Conservation (phyloP, 169 alveolate genomes). For the Toxoplasma gondii region DNA sequence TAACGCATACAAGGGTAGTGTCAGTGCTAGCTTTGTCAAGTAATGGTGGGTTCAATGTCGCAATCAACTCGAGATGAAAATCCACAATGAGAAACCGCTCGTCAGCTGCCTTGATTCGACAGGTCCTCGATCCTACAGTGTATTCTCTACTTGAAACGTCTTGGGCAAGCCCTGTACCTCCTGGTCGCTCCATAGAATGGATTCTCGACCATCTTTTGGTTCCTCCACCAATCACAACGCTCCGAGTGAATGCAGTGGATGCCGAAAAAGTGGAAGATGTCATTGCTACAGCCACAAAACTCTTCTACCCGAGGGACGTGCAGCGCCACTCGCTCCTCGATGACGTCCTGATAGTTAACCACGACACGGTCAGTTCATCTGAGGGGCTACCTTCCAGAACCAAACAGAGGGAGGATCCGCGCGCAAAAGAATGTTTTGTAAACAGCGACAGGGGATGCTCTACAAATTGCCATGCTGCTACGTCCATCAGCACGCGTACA, state of each 20-base stretch:
- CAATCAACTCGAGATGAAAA: too few species aligned
- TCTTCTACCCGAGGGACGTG: conserved; percentile 17
- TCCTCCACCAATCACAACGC: conserved; percentile 18
- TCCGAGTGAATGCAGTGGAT: conserved; percentile 43
- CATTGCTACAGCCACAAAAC: conserved; percentile 8
- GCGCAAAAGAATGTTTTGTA: too few species aligned
- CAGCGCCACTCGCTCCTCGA: conserved; percentile 32
- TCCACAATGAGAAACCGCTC: neutral
- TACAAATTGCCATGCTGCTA: too few species aligned
- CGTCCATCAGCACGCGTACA: too few species aligned
- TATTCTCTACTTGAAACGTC: neutral
- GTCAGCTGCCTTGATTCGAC: neutral
- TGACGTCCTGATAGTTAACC: conserved; percentile 35
- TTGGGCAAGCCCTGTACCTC: neutral
- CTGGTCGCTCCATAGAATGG: conserved; percentile 2
- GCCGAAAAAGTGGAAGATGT: conserved; percentile 29
- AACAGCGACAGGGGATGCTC: too few species aligned
- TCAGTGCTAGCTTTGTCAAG: too few species aligned
- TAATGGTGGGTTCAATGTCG: too few species aligned
- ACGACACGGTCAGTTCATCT: neutral
- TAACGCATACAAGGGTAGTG: too few species aligned
- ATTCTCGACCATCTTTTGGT: conserved; percentile 11
- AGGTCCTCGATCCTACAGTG: neutral
- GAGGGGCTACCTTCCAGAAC: neutral
- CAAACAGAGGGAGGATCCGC: too few species aligned